These are phyloP conservation scores for Oxytropis ochrocephala DNA, from an alignment of 306 rosid genomes.

Conservation along the genomic window DNA sequence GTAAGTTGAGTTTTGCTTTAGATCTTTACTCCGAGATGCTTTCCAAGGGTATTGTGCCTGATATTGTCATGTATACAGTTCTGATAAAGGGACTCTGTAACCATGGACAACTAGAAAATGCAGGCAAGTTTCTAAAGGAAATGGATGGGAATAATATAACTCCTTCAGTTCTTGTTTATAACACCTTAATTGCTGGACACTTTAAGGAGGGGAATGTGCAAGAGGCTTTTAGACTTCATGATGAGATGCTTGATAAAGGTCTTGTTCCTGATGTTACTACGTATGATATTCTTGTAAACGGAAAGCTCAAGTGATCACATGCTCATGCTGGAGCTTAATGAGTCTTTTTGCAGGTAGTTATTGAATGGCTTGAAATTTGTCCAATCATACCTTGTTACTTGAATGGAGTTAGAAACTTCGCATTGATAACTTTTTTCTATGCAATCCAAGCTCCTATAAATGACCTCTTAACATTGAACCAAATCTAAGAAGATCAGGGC, in stretches of 20 bases:
- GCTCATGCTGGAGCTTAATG: background rate
- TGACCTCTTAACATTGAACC: too few relatives aligned
- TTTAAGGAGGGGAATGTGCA: conserved; percentile 64
- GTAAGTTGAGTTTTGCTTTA: conserved; percentile 42
- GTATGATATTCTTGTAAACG: conserved; percentile 59
- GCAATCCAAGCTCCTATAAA: too few relatives aligned
- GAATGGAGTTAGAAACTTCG: too few relatives aligned
- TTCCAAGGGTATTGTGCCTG: conserved; percentile 59
- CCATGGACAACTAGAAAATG: conserved; percentile 57
- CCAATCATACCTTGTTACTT: too few relatives aligned
- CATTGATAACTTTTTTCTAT: too few relatives aligned
- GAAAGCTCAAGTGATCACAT: conserved; percentile 41
- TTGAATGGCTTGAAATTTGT: too few relatives aligned
- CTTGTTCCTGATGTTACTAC: conserved; percentile 56
- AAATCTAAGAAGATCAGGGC: too few relatives aligned
- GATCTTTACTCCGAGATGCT: conserved; percentile 78
- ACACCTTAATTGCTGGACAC: conserved; percentile 56
- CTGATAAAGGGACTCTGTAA: conserved; percentile 58
- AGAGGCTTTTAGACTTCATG: conserved; percentile 68
- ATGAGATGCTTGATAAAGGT: conserved; percentile 85
- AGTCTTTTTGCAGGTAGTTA: too few relatives aligned
- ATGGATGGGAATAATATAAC: conserved; percentile 37
- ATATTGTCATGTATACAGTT: conserved; percentile 38
- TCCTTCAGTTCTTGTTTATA: conserved; percentile 60
- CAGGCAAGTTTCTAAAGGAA: conserved; percentile 49